phyloP scores from a whole-genome alignment of 495 filamentous ascomycete species.

The Viridothelium virens region DNA sequence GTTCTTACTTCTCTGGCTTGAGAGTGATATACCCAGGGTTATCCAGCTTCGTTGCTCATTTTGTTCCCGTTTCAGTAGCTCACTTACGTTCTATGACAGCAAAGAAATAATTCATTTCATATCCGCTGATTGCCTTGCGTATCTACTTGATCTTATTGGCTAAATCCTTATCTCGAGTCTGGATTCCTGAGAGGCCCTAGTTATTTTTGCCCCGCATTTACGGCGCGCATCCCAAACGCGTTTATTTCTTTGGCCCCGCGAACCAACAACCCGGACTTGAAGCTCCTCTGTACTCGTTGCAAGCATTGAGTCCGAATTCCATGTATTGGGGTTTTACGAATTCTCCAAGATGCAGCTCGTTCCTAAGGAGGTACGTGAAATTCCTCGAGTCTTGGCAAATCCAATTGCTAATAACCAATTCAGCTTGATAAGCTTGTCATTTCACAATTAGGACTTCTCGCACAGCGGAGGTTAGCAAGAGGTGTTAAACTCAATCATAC shows the following conservation, averaged over 20 bases:
- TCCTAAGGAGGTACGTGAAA: slow-evolving; percentile 66
- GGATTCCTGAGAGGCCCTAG: too few species aligned
- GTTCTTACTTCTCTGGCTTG: background rate
- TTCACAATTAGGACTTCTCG: slow-evolving; percentile 80
- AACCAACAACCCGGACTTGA: background rate
- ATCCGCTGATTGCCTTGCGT: background rate
- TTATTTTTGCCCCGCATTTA: background rate
- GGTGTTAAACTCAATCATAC: slow-evolving; percentile 86
- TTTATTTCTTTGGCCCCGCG: background rate
- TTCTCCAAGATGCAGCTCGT: slow-evolving; percentile 65
- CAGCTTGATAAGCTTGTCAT: slow-evolving; percentile 96
- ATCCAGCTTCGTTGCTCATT: background rate
- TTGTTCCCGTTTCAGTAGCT: background rate
- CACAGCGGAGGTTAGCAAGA: slow-evolving; percentile 80
- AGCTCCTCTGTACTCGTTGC: background rate
- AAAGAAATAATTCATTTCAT: background rate
- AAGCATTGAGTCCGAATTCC: background rate
- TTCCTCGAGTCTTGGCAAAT: background rate
- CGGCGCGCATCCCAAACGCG: background rate
- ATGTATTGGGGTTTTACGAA: background rate
- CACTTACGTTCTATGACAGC: background rate
- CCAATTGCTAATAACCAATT: background rate
- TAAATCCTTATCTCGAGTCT: background rate
- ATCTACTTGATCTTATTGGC: background rate
- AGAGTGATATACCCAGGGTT: background rate